Evolutionary conservation across 106 monocot species (phyloP).

Genomic region (Amphibolis antarctica): DNA sequence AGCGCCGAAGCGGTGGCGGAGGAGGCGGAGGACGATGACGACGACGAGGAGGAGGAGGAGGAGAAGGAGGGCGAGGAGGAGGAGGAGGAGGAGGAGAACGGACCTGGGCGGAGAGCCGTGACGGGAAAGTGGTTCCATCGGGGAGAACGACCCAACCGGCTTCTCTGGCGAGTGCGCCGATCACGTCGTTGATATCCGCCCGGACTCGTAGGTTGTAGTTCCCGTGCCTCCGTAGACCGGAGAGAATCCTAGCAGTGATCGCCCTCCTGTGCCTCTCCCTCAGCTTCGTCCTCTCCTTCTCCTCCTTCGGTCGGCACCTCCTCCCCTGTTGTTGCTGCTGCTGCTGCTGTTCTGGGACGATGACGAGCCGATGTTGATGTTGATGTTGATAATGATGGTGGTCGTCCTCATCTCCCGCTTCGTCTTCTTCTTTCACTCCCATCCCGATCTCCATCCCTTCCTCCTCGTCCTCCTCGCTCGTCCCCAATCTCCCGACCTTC

Average conservation of each 20-base stretch:
- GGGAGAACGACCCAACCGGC: constrained; percentile 90
- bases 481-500: constrained; percentile 21
- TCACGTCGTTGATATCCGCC: constrained; percentile 97
- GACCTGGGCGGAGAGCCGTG: constrained; percentile 8
- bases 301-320: constrained; percentile 65
- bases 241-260: constrained; percentile 76
- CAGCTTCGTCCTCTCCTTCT: constrained; percentile 94
- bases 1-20: too few relatives aligned
- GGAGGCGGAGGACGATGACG: too few relatives aligned
- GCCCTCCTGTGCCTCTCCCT: constrained; percentile 85
- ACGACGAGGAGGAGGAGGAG: background rate
- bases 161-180: constrained; percentile 79
- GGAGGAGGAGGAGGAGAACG: constrained; percentile 6
- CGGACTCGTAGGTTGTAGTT: constrained; percentile 80
- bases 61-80: constrained; percentile 6
- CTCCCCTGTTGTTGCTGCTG: constrained; percentile 8
- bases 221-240: constrained; percentile 75
- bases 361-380: background rate
- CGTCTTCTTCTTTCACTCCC: constrained; percentile 32
- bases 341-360: background rate
- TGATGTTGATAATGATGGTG: constrained; percentile 1
- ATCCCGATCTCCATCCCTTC: constrained; percentile 26
- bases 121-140: constrained; percentile 88
- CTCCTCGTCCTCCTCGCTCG: constrained; percentile 38
- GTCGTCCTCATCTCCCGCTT: constrained; percentile 6